These are phyloP conservation scores for Panicum hallii DNA, from an alignment of 202 grass and related monocot genomes.

Conservation along the genomic window DNA sequence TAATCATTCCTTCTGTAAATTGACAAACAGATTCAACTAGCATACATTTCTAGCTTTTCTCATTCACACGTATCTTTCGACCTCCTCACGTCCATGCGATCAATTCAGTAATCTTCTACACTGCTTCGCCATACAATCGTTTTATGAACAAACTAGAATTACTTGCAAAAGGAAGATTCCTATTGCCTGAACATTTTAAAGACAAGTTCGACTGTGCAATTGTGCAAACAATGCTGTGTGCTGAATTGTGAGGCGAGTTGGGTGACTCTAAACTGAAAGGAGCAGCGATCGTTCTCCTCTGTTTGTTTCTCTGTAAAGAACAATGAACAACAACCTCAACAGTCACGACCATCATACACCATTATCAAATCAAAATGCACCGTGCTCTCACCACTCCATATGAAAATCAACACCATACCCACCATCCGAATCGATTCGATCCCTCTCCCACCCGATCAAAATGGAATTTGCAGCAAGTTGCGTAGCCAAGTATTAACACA, in stretches of 20 bases:
- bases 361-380: slow-evolving; percentile 25
- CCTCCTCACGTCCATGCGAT: no score
- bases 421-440: slow-evolving; percentile 24
- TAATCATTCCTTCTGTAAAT: neutral
- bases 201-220: neutral
- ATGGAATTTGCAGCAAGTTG: slow-evolving; percentile 19
- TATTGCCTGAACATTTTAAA: neutral
- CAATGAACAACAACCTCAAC: slow-evolving; percentile 1
- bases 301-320: neutral
- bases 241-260: neutral
- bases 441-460: slow-evolving; percentile 28
- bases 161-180: neutral
- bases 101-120: neutral
- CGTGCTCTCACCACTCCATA: slow-evolving; percentile 12
- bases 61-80: neutral
- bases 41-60: neutral
- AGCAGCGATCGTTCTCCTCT: no score
- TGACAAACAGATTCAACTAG: neutral
- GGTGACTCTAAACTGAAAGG: neutral
- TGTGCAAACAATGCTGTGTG: neutral
- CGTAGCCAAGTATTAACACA: neutral
- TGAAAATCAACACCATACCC: neutral
- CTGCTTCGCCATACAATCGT: neutral
- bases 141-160: neutral
- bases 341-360: neutral